Evolutionary conservation across 2,329 filamentous ascomycete genomes (phyloP), one percentile per base, ranked within the genome.

Genomic region (Pyrenochaeta sp.): DNA sequence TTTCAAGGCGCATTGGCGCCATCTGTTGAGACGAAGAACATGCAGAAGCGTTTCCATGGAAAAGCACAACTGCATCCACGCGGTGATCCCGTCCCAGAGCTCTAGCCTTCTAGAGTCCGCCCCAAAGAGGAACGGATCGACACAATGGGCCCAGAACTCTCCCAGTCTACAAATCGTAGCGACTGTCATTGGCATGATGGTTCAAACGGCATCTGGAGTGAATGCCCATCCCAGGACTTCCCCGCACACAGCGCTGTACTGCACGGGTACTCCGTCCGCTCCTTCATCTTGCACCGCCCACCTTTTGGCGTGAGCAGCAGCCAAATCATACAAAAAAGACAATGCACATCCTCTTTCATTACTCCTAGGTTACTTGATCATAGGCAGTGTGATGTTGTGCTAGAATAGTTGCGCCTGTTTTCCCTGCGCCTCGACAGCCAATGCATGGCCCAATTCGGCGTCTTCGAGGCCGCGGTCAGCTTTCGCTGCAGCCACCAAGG

Each of bases 251-350:
- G 9, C 28, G 28, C 28, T 30, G 28, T 5, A 5, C 28, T 9
- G 28, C 9, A 30, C 5, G 28, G 28, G 28, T 30, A 9, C 28
- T 30, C 28, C 9, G 28, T 30, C 56, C 58, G 59, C 62, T 52
- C 44, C 47, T 47, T 47, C 61, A 66, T 61, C 57, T 48, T 68
- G 64, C 69, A 71, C 72, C 68, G 58, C 71, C 70, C 67, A 72
- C 59, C 22, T 52, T 56, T 50, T 60, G 34, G 61, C 50, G 45
- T 62, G 5, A 30, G 5, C 28, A 56, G 43, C 45, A 46, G 28
- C 48, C 39, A 48, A 19, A 57, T 54, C 52, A 58, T 51, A 40
- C 52, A 48, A 44, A 64, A 53, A 40, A 51, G 51, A 53, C 49
- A 62, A 57, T 57, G 59, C 54, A 54, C 54, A 19, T 50, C 46